Evolutionary conservation across 2,329 filamentous ascomycete genomes (phyloP).

Genomic region (Chalaropsis ovoidea): DNA sequence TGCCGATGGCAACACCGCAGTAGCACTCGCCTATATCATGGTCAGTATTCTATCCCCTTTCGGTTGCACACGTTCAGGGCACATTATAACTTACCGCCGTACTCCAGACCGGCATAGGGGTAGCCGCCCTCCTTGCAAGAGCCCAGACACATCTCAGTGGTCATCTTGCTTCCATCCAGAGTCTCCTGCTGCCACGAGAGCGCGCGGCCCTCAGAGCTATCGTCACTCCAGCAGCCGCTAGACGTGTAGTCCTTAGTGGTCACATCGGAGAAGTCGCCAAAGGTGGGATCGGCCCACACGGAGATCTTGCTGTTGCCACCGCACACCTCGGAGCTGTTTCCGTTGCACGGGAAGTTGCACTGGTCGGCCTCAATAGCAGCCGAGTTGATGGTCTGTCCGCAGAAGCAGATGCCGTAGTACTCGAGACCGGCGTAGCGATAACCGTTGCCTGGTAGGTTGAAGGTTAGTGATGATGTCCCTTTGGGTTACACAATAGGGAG

Average conservation of each 20-base stretch:
- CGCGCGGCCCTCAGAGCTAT: constrained; percentile 36
- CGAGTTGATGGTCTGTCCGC: constrained; percentile 43
- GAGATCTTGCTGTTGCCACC: constrained; percentile 41
- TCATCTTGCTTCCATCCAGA: constrained; percentile 34
- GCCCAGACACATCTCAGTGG: constrained; percentile 36
- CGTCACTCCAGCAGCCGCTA: constrained; percentile 51
- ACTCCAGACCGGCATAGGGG: constrained; percentile 42
- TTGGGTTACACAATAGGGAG: background rate
- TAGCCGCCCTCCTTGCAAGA: constrained; percentile 38
- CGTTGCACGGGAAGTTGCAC: constrained; percentile 48
- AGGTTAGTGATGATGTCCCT: constrained; percentile 10
- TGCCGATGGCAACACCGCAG: constrained; percentile 45
- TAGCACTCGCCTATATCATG: constrained; percentile 36
- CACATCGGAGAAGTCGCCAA: constrained; percentile 37
- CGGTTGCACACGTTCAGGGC: constrained; percentile 21
- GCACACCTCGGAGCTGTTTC: constrained; percentile 38
- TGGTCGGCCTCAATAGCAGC: constrained; percentile 43
- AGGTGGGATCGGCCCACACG: constrained; percentile 42
- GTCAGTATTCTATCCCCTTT: background rate
- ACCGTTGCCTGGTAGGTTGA: constrained; percentile 35
- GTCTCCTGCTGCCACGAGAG: constrained; percentile 38
- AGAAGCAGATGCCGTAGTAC: constrained; percentile 46
- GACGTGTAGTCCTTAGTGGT: constrained; percentile 46
- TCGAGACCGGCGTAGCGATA: constrained; percentile 44
- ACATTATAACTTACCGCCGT: constrained; percentile 29